Evolutionary conservation across 768 basidiomycete genomes (phyloP).

Genomic region (Calocybe indica): DNA sequence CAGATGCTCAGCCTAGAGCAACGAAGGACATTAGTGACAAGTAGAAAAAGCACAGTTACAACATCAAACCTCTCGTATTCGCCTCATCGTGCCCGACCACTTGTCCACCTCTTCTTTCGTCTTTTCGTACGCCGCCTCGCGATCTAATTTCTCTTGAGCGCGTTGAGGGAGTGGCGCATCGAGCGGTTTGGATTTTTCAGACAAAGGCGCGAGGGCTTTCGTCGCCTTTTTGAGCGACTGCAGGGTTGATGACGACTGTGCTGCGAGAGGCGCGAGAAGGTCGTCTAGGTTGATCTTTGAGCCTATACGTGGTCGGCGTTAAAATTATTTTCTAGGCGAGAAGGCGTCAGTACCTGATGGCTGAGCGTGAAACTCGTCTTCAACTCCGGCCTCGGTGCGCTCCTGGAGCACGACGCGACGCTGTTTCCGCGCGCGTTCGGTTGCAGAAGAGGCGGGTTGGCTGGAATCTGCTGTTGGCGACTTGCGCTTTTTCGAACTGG

Average conservation of each 20-base stretch:
- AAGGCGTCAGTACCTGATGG: conserved; percentile 32
- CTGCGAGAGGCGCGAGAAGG: conserved; percentile 66
- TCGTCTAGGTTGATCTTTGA: conserved; percentile 63
- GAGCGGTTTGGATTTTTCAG: conserved; percentile 54
- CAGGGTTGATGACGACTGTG: conserved; percentile 54
- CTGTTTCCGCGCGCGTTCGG: conserved; percentile 33
- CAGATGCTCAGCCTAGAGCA: conserved; percentile 69
- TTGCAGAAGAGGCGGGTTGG: conserved; percentile 16
- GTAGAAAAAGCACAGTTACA: neutral
- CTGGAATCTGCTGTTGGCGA: conserved; percentile 28
- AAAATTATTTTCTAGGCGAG: neutral
- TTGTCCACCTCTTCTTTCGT: conserved; percentile 91
- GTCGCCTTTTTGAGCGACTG: conserved; percentile 65
- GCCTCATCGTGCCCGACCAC: conserved; percentile 90
- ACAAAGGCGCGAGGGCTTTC: conserved; percentile 50
- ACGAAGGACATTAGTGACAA: conserved; percentile 6
- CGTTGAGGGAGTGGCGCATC: conserved; percentile 83
- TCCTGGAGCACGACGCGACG: conserved; percentile 60
- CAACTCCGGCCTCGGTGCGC: conserved; percentile 71
- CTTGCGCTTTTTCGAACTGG: conserved; percentile 66
- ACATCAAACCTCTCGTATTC: conserved; percentile 70
- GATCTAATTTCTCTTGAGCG: conserved; percentile 83
- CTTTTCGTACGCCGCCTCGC: conserved; percentile 91
- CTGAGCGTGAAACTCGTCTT: conserved; percentile 72
- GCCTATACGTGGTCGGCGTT: conserved; percentile 24